Conservation (phyloP, 129 eudicot genomes). For the Heracleum sosnowskyi region DNA sequence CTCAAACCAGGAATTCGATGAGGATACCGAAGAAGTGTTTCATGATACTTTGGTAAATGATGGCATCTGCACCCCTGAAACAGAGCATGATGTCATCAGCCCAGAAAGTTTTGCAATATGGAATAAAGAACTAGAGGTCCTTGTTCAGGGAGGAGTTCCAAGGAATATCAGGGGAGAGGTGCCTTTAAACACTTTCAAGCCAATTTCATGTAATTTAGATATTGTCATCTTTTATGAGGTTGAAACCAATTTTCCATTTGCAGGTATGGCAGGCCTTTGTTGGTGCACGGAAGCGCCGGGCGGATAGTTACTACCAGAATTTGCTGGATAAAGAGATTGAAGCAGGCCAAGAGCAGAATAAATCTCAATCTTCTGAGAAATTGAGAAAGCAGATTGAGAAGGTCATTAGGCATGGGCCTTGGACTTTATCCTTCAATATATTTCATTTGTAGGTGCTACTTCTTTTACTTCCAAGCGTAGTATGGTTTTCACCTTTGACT, state of each 20-base stretch:
- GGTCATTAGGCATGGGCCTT: conserved; percentile 74
- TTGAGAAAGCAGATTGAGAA: conserved; percentile 94
- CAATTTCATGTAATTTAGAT: background rate
- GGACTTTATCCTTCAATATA: conserved; percentile 56
- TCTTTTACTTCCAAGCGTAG: conserved; percentile 31
- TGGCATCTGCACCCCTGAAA: conserved; percentile 20
- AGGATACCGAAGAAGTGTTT: conserved; percentile 23
- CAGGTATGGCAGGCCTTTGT: conserved; percentile 98
- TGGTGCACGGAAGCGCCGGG: conserved; percentile 78
- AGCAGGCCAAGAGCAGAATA: conserved; percentile 21
- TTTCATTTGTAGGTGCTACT: conserved; percentile 58
- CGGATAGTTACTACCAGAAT: conserved; percentile 77
- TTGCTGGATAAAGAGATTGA: conserved; percentile 48
- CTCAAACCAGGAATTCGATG: conserved; percentile 27
- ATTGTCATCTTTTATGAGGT: background rate
- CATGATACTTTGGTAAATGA: conserved; percentile 14
- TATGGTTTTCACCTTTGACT: conserved; percentile 20
- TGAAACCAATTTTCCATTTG: conserved; percentile 14
- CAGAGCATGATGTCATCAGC: conserved; percentile 12
- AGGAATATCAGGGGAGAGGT: conserved; percentile 95
- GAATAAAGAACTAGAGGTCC: conserved; percentile 77
- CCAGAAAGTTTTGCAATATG: conserved; percentile 37
- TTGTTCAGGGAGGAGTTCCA: conserved; percentile 94
- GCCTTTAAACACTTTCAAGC: background rate
- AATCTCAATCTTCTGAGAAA: conserved; percentile 44